Evolutionary conservation across 176 grass and related monocot species (phyloP).

Genomic region (Saccharum spontaneum): DNA sequence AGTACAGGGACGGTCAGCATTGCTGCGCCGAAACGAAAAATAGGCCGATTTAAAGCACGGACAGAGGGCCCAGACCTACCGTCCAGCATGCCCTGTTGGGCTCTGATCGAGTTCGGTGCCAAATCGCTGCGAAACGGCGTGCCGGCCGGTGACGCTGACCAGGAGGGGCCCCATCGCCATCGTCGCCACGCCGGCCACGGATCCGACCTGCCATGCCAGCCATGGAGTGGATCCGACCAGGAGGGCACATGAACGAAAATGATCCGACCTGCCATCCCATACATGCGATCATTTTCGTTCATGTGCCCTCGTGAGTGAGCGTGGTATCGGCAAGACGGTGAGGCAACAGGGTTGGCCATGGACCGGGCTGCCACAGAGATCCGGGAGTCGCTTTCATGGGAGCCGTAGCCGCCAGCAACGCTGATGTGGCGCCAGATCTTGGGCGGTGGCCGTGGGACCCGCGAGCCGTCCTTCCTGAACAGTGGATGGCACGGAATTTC

Average conservation of each 20-base stretch:
- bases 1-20: too few relatives aligned
- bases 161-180: constrained; percentile 13
- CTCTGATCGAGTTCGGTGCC: background rate
- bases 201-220: background rate
- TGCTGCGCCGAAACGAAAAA: background rate
- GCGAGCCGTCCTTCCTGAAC: background rate
- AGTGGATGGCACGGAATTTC: background rate
- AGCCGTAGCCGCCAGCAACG: background rate
- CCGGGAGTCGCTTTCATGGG: background rate
- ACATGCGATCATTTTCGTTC: too few relatives aligned
- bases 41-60: background rate
- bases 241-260: too few relatives aligned
- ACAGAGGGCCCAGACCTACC: background rate
- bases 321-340: background rate
- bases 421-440: constrained; percentile 28
- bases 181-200: background rate
- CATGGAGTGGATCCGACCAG: too few relatives aligned
- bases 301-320: background rate
- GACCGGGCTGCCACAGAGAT: background rate
- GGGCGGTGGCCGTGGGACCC: constrained; percentile 23
- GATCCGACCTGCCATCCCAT: too few relatives aligned
- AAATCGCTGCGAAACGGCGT: constrained; percentile 12
- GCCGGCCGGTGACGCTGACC: constrained; percentile 19
- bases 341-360: background rate
- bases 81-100: background rate